Evolutionary conservation across 768 basidiomycete species (phyloP).

Genomic region (Lactarius hatsudake): DNA sequence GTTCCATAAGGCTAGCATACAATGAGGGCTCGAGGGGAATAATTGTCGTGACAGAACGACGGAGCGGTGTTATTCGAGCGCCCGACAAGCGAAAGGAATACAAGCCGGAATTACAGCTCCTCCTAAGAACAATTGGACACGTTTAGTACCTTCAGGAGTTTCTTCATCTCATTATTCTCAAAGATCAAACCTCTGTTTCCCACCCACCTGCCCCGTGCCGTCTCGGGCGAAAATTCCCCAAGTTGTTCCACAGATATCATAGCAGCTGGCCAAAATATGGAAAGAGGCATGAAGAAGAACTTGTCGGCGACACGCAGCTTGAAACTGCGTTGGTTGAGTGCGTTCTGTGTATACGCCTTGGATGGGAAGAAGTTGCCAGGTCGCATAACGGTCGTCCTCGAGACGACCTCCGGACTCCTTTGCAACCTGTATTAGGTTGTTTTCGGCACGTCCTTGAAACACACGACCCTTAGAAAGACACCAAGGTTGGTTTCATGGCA

Average conservation of each 20-base stretch:
- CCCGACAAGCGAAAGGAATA: not conserved
- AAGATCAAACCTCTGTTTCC: slow-evolving; percentile 15
- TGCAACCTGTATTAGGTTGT: slow-evolving; percentile 12
- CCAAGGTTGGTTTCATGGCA: not conserved
- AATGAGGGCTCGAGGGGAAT: not conserved
- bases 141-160: slow-evolving; percentile 4
- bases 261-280: slow-evolving; percentile 3
- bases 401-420: slow-evolving; percentile 14
- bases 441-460: slow-evolving; percentile 25
- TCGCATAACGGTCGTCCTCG: slow-evolving; percentile 12
- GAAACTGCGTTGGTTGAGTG: slow-evolving; percentile 13
- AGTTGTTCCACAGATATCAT: slow-evolving; percentile 18
- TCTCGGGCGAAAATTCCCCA: slow-evolving; percentile 17
- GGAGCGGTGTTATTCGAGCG: not conserved
- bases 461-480: not conserved
- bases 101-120: not conserved
- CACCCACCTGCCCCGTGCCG: slow-evolving; percentile 22
- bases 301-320: slow-evolving; percentile 8
- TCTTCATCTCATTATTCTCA: slow-evolving; percentile 23
- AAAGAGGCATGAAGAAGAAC: slow-evolving; percentile 9
- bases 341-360: slow-evolving; percentile 17
- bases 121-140: not conserved
- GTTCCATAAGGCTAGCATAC: not conserved
- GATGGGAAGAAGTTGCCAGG: slow-evolving; percentile 28
- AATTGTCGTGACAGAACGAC: too few species aligned